Evolutionary conservation across 768 basidiomycete species (phyloP), one percentile per base, ranked within the genome.

Genomic region (Cystofilobasidium ferigula): DNA sequence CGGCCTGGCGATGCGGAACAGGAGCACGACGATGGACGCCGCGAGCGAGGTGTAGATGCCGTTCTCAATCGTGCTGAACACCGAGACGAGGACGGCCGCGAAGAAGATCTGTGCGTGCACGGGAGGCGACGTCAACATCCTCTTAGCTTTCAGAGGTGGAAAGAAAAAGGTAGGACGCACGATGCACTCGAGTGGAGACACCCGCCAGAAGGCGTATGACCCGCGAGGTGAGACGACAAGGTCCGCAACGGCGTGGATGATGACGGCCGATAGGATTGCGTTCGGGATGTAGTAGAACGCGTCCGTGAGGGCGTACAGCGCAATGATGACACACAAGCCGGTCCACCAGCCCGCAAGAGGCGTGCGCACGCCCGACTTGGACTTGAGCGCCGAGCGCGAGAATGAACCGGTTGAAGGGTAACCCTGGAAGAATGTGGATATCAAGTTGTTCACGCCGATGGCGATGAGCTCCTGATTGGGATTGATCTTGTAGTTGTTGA

Each of bases 331-430:
- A 51, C 94, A 85, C 40, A 94, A 74, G 35, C 89, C 86, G 26
- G 90, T 87, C 70, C 87, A 74, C 64, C 92, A 81, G 65, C 95
- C 95, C 13, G 88, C 91, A 13, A 85, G 80, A 10, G 95, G 95
- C 2, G 95, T 98, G 61, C 94, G 84, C 24, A 98, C 94, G 58
- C 95, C 95, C 0, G 89, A 93, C 76, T 94, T 97, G 36, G 88
- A 85, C 77, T 95, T 92, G 73, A 99, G 79, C 2, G 95, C 95
- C 3, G 92, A 88, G 22, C 95, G 88, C 43, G 93, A 95, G 82
- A 99, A 99, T 0, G 92, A 97, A 2, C 95, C 95, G 18, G 95
- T 99, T 0, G 94, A 89, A 12, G 95, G 93, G 75, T 95, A 98
- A 0, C 91, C 94, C 58, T 77, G 82, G 76, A 99, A 97, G 70